phyloP scores from a whole-genome alignment of 805 yeast genomes.

The Hanseniaspora jakobsenii region DNA sequence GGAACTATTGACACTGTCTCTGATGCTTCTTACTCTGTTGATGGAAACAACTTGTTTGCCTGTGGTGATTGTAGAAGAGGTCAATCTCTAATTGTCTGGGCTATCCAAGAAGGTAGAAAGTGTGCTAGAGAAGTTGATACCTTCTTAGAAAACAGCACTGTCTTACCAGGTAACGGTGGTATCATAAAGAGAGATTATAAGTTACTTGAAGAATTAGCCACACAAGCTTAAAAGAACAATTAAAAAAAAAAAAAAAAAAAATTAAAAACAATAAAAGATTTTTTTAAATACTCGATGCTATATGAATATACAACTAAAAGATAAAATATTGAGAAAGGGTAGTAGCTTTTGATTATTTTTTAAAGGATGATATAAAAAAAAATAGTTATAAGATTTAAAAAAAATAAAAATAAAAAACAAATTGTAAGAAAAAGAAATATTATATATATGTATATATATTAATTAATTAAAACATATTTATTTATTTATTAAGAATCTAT shows the following conservation, averaged over 20 bases:
- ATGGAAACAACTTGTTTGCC: constrained; percentile 62
- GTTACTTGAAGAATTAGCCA: constrained; percentile 64
- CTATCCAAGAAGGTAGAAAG: constrained; percentile 98
- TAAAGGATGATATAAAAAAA: too few relatives aligned
- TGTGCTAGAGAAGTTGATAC: constrained; percentile 90
- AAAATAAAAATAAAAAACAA: too few relatives aligned
- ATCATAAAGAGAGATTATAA: constrained; percentile 75
- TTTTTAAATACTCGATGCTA: too few relatives aligned
- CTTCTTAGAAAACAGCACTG: constrained; percentile 62
- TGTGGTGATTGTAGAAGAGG: constrained; percentile 99
- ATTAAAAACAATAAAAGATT: too few relatives aligned
- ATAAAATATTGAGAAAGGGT: constrained; percentile 3
- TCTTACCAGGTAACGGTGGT: constrained; percentile 89
- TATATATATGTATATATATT: too few relatives aligned
- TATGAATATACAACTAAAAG: too few relatives aligned
- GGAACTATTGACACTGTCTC: constrained; percentile 58
- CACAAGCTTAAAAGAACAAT: constrained; percentile 20
- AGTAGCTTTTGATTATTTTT: constrained; percentile 7
- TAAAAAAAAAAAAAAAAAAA: neutral
- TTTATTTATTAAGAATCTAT: neutral
- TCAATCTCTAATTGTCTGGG: constrained; percentile 96
- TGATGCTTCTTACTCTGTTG: constrained; percentile 56
- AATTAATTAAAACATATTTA: too few relatives aligned
- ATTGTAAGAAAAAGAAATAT: too few relatives aligned
- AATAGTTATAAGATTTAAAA: too few relatives aligned